A percentile compares a stretch with the other conserved stretches of the same genome.
Evolutionary conservation across 306 rosid genomes (phyloP).

Genomic region (Heteromeles arbutifolia): DNA sequence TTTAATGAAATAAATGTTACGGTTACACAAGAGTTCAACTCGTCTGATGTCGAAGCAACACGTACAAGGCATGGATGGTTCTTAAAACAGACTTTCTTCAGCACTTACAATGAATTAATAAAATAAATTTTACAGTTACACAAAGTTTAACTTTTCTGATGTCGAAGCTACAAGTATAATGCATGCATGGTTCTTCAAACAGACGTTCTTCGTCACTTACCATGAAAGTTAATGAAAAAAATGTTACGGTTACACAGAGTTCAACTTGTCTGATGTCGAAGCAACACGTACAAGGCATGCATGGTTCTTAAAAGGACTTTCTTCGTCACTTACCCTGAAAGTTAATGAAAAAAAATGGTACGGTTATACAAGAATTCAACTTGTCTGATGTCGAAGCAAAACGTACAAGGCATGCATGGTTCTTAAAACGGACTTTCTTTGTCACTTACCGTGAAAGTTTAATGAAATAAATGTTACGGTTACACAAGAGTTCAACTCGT

Average conservation of each 20-base stretch:
- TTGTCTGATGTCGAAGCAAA: neutral
- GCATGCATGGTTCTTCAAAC: too few relatives aligned
- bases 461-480: neutral
- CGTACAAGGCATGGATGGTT: neutral
- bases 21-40: too few relatives aligned
- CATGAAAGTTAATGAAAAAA: too few relatives aligned
- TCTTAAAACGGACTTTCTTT: too few relatives aligned
- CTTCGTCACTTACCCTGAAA: neutral
- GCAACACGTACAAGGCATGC: neutral
- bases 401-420: neutral
- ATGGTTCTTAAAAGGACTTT: neutral
- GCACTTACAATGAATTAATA: too few relatives aligned
- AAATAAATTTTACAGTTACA: too few relatives aligned
- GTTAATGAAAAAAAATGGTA: neutral
- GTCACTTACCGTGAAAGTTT: neutral
- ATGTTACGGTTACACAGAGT: neutral
- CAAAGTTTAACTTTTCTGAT: too few relatives aligned
- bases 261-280: neutral
- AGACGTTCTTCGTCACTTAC: too few relatives aligned
- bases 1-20: neutral
- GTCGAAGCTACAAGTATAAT: too few relatives aligned
- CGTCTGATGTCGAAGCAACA: too few relatives aligned
- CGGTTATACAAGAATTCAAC: neutral
- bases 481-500: too few relatives aligned
- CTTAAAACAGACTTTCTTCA: too few relatives aligned